A percentile compares a stretch with the other conserved stretches of the same genome.
Evolutionary conservation across 495 filamentous ascomycete species (phyloP).

Genomic region (Aspergillus sparsus): DNA sequence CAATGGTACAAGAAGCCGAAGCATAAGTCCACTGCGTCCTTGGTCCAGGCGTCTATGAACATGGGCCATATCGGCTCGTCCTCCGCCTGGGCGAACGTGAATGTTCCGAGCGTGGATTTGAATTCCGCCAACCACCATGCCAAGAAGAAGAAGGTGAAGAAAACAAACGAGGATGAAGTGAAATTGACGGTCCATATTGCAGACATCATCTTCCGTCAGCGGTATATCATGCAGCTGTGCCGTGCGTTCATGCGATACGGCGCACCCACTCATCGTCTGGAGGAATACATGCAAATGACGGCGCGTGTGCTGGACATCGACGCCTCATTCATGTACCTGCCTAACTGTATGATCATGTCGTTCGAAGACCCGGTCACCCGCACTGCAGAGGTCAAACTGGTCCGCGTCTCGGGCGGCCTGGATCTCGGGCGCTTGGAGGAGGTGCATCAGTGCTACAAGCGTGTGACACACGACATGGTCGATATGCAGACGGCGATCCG

Average conservation of each 20-base stretch:
- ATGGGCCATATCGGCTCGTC: conserved; percentile 34
- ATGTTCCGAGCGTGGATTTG: conserved; percentile 31
- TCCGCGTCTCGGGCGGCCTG: conserved; percentile 73
- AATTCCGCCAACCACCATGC: neutral
- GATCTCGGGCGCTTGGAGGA: conserved; percentile 84
- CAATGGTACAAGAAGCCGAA: conserved; percentile 62
- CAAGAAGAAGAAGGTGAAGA: conserved; percentile 28
- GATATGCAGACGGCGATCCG: conserved; percentile 80
- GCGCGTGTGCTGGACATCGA: conserved; percentile 86
- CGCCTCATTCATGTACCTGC: conserved; percentile 88
- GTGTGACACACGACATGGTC: conserved; percentile 87
- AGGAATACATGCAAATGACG: conserved; percentile 92
- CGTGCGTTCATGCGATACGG: conserved; percentile 84
- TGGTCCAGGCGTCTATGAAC: conserved; percentile 53
- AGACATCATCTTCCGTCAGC: conserved; percentile 78
- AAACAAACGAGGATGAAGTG: conserved; percentile 56
- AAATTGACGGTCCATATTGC: conserved; percentile 87
- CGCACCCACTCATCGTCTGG: conserved; percentile 73
- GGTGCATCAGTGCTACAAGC: conserved; percentile 88
- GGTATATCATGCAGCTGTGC: conserved; percentile 85
- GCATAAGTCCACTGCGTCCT: conserved; percentile 45
- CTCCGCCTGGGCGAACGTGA: conserved; percentile 33
- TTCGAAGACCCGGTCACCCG: conserved; percentile 90
- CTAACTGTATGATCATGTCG: conserved; percentile 92
- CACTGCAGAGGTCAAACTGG: conserved; percentile 89